Conservation (phyloP, 345 rosid species). For the Gossypium thurberi region DNA sequence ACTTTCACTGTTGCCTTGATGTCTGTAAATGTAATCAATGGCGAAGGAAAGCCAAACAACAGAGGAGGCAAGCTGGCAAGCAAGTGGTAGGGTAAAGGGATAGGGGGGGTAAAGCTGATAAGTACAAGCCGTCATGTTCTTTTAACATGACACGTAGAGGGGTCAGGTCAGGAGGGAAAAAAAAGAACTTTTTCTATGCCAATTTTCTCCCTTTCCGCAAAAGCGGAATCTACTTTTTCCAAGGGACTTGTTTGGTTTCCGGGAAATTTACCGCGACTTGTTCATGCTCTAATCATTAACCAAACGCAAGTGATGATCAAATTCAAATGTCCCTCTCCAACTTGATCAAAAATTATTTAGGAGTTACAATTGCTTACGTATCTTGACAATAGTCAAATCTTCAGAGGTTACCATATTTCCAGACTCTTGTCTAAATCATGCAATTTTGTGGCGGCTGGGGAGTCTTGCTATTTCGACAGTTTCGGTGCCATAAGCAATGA, state of each 20-base stretch:
- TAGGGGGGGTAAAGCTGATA: neutral
- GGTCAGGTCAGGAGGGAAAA: neutral
- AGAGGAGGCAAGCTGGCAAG: neutral
- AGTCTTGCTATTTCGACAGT: neutral
- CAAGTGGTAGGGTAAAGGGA: neutral
- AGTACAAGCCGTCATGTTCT: conserved; percentile 10
- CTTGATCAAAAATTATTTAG: neutral
- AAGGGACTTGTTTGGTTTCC: conserved; percentile 2
- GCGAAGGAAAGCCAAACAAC: neutral
- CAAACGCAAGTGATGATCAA: conserved; percentile 2
- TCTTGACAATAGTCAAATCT: neutral
- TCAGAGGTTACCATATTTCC: neutral
- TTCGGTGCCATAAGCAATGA: neutral
- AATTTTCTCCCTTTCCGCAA: neutral
- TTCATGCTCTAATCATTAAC: conserved; percentile 6
- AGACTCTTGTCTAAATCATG: neutral
- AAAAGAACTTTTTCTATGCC: neutral
- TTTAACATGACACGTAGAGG: neutral
- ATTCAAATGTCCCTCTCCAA: neutral
- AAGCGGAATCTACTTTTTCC: neutral
- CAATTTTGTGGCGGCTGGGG: conserved; percentile 1
- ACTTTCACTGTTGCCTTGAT: neutral
- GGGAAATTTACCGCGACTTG: neutral
- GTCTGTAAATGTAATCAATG: conserved; percentile 3
- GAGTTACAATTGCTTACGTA: conserved; percentile 12